These are phyloP conservation scores for Xylaria sp. DNA, from an alignment of 2,329 filamentous ascomycete genomes.

Conservation along the genomic window DNA sequence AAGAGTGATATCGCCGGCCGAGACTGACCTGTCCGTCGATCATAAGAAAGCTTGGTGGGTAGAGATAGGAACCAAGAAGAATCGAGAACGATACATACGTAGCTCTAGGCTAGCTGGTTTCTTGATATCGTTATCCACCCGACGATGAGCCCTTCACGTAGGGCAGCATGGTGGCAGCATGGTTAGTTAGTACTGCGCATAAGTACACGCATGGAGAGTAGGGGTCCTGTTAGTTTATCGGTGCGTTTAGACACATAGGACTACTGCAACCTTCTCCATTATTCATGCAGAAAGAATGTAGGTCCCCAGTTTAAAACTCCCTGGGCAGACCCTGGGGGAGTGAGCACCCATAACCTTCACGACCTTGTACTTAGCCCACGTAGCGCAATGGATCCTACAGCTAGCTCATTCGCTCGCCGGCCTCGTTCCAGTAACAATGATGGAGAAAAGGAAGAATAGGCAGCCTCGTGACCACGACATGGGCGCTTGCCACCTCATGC, in stretches of 20 bases:
- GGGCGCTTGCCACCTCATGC: constrained; percentile 11
- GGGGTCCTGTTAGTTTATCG: constrained; percentile 14
- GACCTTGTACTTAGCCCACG: too few species aligned
- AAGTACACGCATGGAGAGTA: background rate
- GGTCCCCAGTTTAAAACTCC: background rate
- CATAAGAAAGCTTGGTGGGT: background rate
- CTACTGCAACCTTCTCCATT: constrained; percentile 15
- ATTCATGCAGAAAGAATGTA: background rate
- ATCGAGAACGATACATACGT: background rate
- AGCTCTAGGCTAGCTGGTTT: background rate
- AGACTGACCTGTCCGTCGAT: constrained; percentile 7
- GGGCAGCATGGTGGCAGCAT: too few species aligned
- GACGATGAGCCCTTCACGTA: background rate
- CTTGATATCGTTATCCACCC: background rate
- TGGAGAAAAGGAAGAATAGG: constrained; percentile 1
- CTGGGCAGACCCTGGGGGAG: background rate
- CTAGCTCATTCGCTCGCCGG: background rate
- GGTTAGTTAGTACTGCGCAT: background rate
- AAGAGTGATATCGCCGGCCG: constrained; percentile 1
- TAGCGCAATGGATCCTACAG: too few species aligned
- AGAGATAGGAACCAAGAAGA: constrained; percentile 16
- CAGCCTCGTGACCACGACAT: constrained; percentile 18
- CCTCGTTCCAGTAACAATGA: background rate
- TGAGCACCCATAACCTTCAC: background rate
- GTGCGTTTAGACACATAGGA: background rate